A percentile compares a stretch with the other conserved stretches of the same genome.
phyloP scores from a whole-genome alignment of 2,329 filamentous ascomycete genomes.

The Verticillium zaregamsianum region DNA sequence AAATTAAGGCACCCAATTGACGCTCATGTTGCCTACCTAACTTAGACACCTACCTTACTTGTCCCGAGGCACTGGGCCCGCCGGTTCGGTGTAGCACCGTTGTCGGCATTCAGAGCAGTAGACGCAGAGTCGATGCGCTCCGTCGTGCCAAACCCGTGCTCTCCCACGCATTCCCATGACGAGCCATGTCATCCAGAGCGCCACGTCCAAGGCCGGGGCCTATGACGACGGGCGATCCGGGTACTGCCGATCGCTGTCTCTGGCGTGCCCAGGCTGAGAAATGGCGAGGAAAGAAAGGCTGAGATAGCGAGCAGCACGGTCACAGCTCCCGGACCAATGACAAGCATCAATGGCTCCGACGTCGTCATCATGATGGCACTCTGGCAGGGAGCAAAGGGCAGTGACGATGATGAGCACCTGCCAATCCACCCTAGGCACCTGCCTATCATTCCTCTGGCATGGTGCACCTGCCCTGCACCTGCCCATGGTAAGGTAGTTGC shows the following conservation, averaged over 20 bases:
- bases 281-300: not conserved
- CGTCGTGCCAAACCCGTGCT: not conserved
- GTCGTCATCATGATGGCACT: not conserved
- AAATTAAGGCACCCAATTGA: too few relatives aligned
- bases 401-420: not conserved
- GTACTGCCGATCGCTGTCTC: not conserved
- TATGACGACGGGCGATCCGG: not conserved
- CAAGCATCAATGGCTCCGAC: not conserved
- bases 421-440: not conserved
- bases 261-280: not conserved
- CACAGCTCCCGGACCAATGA: not conserved
- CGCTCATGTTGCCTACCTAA: too few relatives aligned
- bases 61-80: too few relatives aligned
- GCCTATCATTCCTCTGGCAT: not conserved
- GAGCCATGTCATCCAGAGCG: not conserved
- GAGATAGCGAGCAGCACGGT: too few relatives aligned
- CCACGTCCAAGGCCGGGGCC: not conserved
- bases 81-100: too few relatives aligned
- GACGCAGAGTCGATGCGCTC: too few relatives aligned
- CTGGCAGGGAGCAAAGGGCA: not conserved
- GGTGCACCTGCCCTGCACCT: too few relatives aligned
- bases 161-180: not conserved
- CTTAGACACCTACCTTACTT: too few relatives aligned
- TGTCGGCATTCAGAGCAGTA: too few relatives aligned
- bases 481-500: too few relatives aligned